phyloP scores from a whole-genome alignment of 371 early-diverging fungal species.

The Rhizopus sp. region DNA sequence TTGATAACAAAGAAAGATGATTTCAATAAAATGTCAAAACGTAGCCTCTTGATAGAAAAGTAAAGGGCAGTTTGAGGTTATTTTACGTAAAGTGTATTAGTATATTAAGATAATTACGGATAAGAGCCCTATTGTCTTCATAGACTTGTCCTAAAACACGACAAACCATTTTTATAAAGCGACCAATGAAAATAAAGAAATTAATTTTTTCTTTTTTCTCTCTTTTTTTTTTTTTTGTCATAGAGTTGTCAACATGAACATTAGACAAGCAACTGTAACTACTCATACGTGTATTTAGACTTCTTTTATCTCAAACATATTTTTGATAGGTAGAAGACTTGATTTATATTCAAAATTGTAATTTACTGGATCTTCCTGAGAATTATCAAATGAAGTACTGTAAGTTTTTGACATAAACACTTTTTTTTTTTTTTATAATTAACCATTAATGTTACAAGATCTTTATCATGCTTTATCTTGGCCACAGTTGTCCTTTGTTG shows the following conservation, averaged over 20 bases:
- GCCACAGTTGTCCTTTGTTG: constrained; percentile 97
- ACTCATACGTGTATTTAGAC: background rate
- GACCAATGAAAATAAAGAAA: no score
- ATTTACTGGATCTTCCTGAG: constrained; percentile 95
- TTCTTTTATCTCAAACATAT: background rate
- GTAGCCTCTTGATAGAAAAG: no score
- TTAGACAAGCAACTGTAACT: constrained; percentile 68
- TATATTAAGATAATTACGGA: no score
- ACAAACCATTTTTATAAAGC: no score
- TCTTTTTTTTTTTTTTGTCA: constrained; percentile 3
- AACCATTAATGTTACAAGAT: constrained; percentile 45
- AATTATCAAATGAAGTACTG: constrained; percentile 99
- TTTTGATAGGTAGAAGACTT: constrained; percentile 70
- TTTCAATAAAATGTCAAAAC: no score
- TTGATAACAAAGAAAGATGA: no score
- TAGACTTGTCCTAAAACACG: no score
- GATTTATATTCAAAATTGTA: constrained; percentile 93
- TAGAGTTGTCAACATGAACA: constrained; percentile 52
- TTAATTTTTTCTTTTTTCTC: no score
- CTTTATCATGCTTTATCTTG: constrained; percentile 94
- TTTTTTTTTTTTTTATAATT: no score
- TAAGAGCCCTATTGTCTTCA: no score
- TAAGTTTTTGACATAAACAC: constrained; percentile 28
- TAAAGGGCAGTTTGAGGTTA: no score
- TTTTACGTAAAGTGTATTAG: no score